Base-by-base conservation (phyloP, 495 filamentous ascomycete genomes). In the Penicillium cataractarum region DNA sequence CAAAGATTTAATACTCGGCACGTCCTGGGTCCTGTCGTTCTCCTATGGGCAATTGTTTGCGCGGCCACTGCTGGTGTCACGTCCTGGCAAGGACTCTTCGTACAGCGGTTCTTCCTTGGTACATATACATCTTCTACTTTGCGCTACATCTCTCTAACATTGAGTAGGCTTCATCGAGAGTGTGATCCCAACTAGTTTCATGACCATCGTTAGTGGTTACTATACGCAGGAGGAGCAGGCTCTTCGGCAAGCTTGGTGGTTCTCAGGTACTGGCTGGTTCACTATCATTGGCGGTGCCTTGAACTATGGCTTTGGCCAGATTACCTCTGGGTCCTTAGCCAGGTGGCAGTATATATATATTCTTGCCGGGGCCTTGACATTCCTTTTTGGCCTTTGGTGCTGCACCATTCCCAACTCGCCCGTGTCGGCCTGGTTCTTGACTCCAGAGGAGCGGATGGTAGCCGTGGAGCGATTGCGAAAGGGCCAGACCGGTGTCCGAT, bases 341-440 rank as follows among this genome's bases (percentile, higher is more conserved):
- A 67, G 82, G 17, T 90, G 89, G 87, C 87, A 90, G 69, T 89
- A 87, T 55, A 88, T 90, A 46, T 90, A 89, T 64, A 77, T 90
- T 17, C 72, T 91, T 35, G 86, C 87, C 12, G 87, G 88, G 0
- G 78, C 75, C 0, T 71, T 90, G 55, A 90, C 87, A 0, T 84
- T 90, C 37, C 55, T 89, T 5, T 89, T 88, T 67, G 88, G 89
- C 2, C 54, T 88, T 2, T 84, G 79, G 68, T 91, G 86, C 69
- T 89, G 85, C 62, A 70, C 70, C 21, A 74, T 83, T 53, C 84
- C 84, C 4, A 82, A 85, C 61, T 83, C 80, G 1, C 80, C 83
- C 0, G 82, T 81, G 2, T 73, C 74, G 1, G 84, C 84, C 0
- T 85, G 81, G 82, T 85, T 86, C 61, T 64, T 85, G 19, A 80